Conservation (phyloP, 352 stramenopile species). For the Phytophthora nicotianae region DNA sequence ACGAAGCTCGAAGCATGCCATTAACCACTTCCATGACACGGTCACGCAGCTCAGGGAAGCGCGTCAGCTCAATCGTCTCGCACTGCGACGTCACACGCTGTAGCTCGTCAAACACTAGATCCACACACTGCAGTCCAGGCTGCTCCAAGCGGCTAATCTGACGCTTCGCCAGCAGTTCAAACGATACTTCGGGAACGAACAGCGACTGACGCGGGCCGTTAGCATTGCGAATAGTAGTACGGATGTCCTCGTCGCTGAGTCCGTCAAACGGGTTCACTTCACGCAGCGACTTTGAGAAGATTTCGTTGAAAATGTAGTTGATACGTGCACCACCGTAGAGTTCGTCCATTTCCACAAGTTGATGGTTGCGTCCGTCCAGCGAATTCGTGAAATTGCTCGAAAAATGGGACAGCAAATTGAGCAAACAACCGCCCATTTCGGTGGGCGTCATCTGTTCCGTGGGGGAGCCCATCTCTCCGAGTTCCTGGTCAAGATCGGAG, state of each 20-base stretch:
- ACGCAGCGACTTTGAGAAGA: conserved; percentile 91
- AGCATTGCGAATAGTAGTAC: conserved; percentile 98
- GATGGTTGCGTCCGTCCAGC: conserved; percentile 86
- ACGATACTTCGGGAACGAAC: conserved; percentile 99
- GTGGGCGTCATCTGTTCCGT: conserved; percentile 89
- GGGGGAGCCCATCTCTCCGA: conserved; percentile 94
- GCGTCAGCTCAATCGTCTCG: conserved; percentile 95
- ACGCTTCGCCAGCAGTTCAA: conserved; percentile 97
- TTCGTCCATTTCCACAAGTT: conserved; percentile 90
- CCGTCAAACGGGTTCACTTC: conserved; percentile 97
- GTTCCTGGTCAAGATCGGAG: conserved; percentile 93
- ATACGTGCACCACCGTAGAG: conserved; percentile 98
- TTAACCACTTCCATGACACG: conserved; percentile 96
- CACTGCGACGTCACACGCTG: conserved; percentile 95
- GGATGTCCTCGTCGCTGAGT: conserved; percentile 98
- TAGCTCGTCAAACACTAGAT: conserved; percentile 99
- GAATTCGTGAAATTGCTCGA: conserved; percentile 91
- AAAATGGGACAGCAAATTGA: conserved; percentile 95
- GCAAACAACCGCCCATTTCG: conserved; percentile 93
- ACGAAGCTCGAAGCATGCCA: conserved; percentile 81
- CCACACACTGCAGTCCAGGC: conserved; percentile 96
- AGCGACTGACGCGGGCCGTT: conserved; percentile 97
- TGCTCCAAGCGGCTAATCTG: conserved; percentile 97
- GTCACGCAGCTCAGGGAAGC: conserved; percentile 96
- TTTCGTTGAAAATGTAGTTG: conserved; percentile 99